Base-by-base conservation (phyloP, 306 rosid species). In the Medicago arabica region DNA sequence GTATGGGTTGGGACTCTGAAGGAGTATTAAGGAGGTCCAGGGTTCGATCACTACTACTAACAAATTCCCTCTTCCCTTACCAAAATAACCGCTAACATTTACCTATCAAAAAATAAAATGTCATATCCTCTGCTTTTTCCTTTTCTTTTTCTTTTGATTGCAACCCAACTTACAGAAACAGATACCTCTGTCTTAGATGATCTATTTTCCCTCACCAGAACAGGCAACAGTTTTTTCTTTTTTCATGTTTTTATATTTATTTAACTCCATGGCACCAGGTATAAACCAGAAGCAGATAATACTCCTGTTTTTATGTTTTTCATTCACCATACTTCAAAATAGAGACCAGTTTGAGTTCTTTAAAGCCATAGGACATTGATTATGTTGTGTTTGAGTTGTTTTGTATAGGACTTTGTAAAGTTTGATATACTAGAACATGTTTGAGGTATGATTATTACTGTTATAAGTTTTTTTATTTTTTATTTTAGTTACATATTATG, bases 381-480 rank as follows among this genome's bases (percentile, higher is more conserved):
- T 23, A 28, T 40, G 16, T 28, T 58, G 14, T 16, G 44, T 44
- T 28, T 40, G 34, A 10, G 18, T 16, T 19, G 23, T 6, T 39
- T 43, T 40, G 11, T 11, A 57, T 72, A 19, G 63, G 17, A 43
- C 38, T 58, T 72, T 10, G 44, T 23, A 40, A 38, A 72, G 57
- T 19, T 58, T 72, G 69, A 73, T 49, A 62, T 31, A 38, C 53
- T 62, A 50, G 16, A 75, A 36, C 64, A 49, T 31, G 19, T 63
- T 46, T 19, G 5, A 53, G 59, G 18, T 34, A 75, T 49, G 63
- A 64, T 49, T 9, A 64, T 36, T 46, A 63, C 31, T 28, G 10
- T 31, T 28, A 46, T 31, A 46, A 74, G 51, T 31, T 61, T 61
- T 46, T 38, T 47, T 39, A 13, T 7, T 63, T 25, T 7, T 63